These are phyloP conservation scores for Pelargonium citronellum DNA, from an alignment of 441 rosid species.

Conservation along the genomic window DNA sequence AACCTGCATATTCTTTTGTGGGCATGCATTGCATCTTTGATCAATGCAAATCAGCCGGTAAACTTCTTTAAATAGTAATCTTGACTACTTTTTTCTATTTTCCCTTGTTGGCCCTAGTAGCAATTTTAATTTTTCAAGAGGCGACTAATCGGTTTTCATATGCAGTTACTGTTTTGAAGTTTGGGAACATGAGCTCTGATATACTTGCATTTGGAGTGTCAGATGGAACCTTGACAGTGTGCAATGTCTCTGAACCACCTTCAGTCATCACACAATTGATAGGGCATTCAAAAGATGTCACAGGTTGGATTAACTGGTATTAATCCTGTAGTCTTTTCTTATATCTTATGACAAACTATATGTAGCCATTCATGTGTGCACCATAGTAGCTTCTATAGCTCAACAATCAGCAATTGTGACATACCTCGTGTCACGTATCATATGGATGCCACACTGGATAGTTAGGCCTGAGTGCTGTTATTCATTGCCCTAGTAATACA, in stretches of 20 bases:
- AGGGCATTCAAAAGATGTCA: conserved; percentile 93
- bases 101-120: conserved; percentile 3
- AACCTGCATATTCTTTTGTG: conserved; percentile 83
- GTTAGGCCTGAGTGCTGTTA: background rate
- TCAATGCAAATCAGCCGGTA: conserved; percentile 94
- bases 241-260: conserved; percentile 72
- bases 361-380: conserved; percentile 1
- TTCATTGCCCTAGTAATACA: background rate
- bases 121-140: conserved; percentile 8
- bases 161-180: conserved; percentile 87
- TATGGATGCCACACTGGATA: too few relatives aligned
- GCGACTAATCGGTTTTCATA: conserved; percentile 21
- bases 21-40: conserved; percentile 98
- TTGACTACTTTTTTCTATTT: background rate
- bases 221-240: conserved; percentile 84
- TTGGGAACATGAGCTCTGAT: conserved; percentile 91
- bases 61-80: conserved; percentile 8
- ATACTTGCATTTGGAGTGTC: conserved; percentile 88
- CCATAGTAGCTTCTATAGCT: background rate
- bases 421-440: background rate
- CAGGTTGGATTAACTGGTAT: conserved; percentile 93
- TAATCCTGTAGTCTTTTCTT: conserved; percentile 35
- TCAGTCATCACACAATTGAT: conserved; percentile 53
- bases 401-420: background rate
- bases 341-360: background rate